Evolutionary conservation across 1,284 basidiomycete genomes (phyloP), one percentile per base, ranked within the genome.

Genomic region (Malassezia equina): DNA sequence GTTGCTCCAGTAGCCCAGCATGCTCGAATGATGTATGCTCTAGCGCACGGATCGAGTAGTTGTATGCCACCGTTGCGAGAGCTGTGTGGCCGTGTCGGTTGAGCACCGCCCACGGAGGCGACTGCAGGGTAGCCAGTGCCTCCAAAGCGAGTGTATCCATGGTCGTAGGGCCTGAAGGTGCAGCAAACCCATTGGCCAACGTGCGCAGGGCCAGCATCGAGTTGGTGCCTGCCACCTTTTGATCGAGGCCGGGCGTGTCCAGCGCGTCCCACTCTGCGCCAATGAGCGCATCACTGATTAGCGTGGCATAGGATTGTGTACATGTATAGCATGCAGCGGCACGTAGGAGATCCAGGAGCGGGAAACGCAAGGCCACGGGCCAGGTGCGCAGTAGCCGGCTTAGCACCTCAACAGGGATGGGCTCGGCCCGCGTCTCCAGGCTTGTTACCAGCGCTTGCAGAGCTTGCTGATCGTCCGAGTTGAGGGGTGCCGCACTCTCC

Each of bases 271-370:
- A 90, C 40, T 84, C 83, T 1, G 84, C 82, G 2, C 83, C 84
- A 50, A 78, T 78, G 68, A 89, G 81, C 13, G 90, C 75, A 6
- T 81, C 78, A 8, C 80, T 76, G 12, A 86, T 78, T 63, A 88
- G 81, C 33, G 76, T 77, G 27, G 79, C 76, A 33, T 80, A 79
- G 45, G 81, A 67, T 12, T 73, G 78, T 0, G 80, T 68, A 7
- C 78, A 75, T 4, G 78, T 49, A 13, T 81, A 82, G 0, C 82
- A 84, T n/a, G 83, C 79, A 8, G 93, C 76, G 27, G 90, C 79
- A 27, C 93, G 84, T 44, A 84, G 80, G 7, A 96, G 79, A 69
- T 98, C 93, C 65, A 98, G 82, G 2, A 91, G 88, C 52, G 93
- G 93, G 77, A 94, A 93, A 6, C 86, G 81, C 59, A 85, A 81